phyloP scores from a whole-genome alignment of 257 asterid genomes.

The Primulina tabacum region DNA sequence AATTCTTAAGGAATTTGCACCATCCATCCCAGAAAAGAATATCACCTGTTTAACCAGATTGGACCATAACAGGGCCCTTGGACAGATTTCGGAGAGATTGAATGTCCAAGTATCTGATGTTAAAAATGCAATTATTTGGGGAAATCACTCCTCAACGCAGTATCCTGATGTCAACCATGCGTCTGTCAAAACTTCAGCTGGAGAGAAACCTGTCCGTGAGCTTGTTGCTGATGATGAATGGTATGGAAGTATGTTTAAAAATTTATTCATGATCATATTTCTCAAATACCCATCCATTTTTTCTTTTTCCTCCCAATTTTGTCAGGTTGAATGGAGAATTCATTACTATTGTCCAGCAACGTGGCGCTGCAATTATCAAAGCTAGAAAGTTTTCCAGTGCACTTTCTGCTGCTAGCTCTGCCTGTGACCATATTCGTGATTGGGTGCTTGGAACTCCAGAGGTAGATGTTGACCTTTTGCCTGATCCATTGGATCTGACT shows the following conservation, averaged over 20 bases:
- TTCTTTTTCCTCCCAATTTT: background rate
- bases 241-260: slow-evolving; percentile 31
- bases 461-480: slow-evolving; percentile 34
- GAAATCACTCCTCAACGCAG: slow-evolving; percentile 92
- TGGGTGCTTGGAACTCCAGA: slow-evolving; percentile 98
- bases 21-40: slow-evolving; percentile 82
- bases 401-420: slow-evolving; percentile 96
- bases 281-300: background rate
- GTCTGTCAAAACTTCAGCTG: slow-evolving; percentile 64
- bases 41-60: slow-evolving; percentile 83
- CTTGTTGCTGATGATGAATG: slow-evolving; percentile 78
- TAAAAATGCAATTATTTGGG: slow-evolving; percentile 90
- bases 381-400: slow-evolving; percentile 95
- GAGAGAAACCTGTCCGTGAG: slow-evolving; percentile 74
- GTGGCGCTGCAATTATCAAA: slow-evolving; percentile 96
- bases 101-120: slow-evolving; percentile 80
- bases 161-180: slow-evolving; percentile 95
- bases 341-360: slow-evolving; percentile 81
- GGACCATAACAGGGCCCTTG: slow-evolving; percentile 99
- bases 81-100: slow-evolving; percentile 85
- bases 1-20: slow-evolving; percentile 87
- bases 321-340: slow-evolving; percentile 80
- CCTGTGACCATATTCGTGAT: slow-evolving; percentile 94
- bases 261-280: background rate
- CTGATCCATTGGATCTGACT: background rate